Percentiles rank a stretch among this genome's conserved stretches.
Evolutionary conservation across 164 flowering plant species (phyloP).

Genomic region (Protea cynaroides): DNA sequence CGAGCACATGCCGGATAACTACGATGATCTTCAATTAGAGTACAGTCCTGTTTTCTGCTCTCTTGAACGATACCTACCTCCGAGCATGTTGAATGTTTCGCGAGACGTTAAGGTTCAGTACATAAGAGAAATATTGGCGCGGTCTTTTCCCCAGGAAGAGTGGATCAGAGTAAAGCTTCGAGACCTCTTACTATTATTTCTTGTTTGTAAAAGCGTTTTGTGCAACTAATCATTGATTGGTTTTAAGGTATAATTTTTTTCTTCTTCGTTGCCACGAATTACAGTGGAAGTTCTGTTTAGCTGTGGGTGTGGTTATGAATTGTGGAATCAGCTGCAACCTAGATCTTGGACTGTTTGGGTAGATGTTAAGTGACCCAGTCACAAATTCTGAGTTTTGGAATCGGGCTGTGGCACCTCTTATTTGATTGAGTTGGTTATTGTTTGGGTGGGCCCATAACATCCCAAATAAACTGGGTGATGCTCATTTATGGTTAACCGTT

Average conservation of each 20-base stretch:
- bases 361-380: too few species aligned
- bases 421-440: too few species aligned
- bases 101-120: slow-evolving; percentile 59
- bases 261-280: not conserved
- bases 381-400: too few species aligned
- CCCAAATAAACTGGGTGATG: too few species aligned
- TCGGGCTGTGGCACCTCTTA: too few species aligned
- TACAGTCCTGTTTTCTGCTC: slow-evolving; percentile 70
- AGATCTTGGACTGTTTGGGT: too few species aligned
- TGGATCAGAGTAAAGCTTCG: slow-evolving; percentile 47
- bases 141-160: slow-evolving; percentile 72
- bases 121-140: slow-evolving; percentile 62
- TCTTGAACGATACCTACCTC: slow-evolving; percentile 78
- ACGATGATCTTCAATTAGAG: slow-evolving; percentile 71
- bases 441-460: too few species aligned
- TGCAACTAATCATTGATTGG: not conserved
- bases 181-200: slow-evolving; percentile 1
- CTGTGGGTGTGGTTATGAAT: too few species aligned
- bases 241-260: too few species aligned
- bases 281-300: not conserved
- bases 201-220: too few species aligned
- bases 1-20: slow-evolving; percentile 75
- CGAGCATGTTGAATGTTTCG: slow-evolving; percentile 32
- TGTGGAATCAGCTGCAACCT: too few species aligned
- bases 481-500: too few species aligned